Percentiles rank a stretch among this genome's conserved stretches.
phyloP scores from a whole-genome alignment of 1,284 basidiomycete genomes.

The Baeospora myosura region DNA sequence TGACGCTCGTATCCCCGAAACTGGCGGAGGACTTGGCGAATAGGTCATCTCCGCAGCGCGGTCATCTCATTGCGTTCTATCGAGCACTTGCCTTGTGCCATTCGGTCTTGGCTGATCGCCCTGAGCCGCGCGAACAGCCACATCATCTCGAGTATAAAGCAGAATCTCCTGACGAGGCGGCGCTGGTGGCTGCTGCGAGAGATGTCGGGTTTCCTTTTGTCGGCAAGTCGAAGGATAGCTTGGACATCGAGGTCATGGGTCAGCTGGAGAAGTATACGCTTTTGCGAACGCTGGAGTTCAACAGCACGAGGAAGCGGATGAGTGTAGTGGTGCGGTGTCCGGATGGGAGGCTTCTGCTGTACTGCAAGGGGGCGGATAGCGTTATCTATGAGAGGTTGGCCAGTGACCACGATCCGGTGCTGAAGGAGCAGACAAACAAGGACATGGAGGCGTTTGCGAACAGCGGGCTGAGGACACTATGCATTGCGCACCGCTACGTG shows the following conservation, averaged over 20 bases:
- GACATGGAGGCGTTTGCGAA: constrained; percentile 96
- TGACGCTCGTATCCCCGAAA: constrained; percentile 85
- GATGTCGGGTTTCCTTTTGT: constrained; percentile 93
- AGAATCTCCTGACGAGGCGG: constrained; percentile 92
- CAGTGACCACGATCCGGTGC: constrained; percentile 60
- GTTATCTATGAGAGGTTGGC: constrained; percentile 87
- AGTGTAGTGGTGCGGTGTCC: constrained; percentile 81
- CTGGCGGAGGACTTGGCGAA: constrained; percentile 74
- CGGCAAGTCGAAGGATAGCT: constrained; percentile 60
- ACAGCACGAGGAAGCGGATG: constrained; percentile 91
- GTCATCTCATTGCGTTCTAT: constrained; percentile 80
- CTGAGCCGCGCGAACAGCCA: constrained; percentile 58
- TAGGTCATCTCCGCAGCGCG: constrained; percentile 53
- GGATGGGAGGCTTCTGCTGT: constrained; percentile 75
- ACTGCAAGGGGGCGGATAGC: constrained; percentile 95
- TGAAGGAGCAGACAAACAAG: constrained; percentile 74
- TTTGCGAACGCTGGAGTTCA: constrained; percentile 87
- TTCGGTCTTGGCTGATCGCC: constrained; percentile 76
- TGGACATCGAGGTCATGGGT: constrained; percentile 92
- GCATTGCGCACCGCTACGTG: constrained; percentile 79
- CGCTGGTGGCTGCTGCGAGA: constrained; percentile 85
- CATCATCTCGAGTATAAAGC: constrained; percentile 86
- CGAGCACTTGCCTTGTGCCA: constrained; percentile 89
- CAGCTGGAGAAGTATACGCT: constrained; percentile 77
- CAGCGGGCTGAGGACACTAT: constrained; percentile 85